These are phyloP conservation scores for Geotrichum armillariae DNA, from an alignment of 1,139 yeast species.

Conservation along the genomic window DNA sequence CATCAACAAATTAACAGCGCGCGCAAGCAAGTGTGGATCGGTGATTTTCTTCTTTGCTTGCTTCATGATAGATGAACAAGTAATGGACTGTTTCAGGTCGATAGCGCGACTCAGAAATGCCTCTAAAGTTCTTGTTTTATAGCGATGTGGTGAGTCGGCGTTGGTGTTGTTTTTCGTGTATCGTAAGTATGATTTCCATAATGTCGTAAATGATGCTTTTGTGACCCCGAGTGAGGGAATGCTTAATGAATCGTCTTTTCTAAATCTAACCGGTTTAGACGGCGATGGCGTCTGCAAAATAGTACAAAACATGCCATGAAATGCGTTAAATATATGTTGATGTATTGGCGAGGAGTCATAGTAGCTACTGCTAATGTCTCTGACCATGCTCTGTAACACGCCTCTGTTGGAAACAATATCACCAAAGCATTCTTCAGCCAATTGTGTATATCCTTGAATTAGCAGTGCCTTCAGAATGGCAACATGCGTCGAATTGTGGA, in stretches of 20 bases:
- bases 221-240: slow-evolving; percentile 13
- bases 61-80: slow-evolving; percentile 23
- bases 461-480: slow-evolving; percentile 11
- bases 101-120: slow-evolving; percentile 23
- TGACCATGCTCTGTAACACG: slow-evolving; percentile 3
- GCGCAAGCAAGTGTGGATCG: not conserved
- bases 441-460: not conserved
- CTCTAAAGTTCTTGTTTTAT: slow-evolving; percentile 12
- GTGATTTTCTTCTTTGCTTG: slow-evolving; percentile 1
- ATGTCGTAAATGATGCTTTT: slow-evolving; percentile 2
- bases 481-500: slow-evolving; percentile 6
- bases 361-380: slow-evolving; percentile 3
- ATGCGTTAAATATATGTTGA: slow-evolving; percentile 1
- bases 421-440: not conserved
- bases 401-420: slow-evolving; percentile 5
- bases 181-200: slow-evolving; percentile 10
- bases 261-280: not conserved
- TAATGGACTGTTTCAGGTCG: slow-evolving; percentile 20
- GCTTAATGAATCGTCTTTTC: slow-evolving; percentile 12
- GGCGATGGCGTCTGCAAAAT: not conserved
- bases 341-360: not conserved
- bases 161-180: slow-evolving; percentile 1
- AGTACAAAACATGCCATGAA: not conserved
- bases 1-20: not conserved
- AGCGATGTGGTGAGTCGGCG: slow-evolving; percentile 3